Conservation (phyloP, 192 early-diverging fungal species). For the Kickxella alabastrina region DNA sequence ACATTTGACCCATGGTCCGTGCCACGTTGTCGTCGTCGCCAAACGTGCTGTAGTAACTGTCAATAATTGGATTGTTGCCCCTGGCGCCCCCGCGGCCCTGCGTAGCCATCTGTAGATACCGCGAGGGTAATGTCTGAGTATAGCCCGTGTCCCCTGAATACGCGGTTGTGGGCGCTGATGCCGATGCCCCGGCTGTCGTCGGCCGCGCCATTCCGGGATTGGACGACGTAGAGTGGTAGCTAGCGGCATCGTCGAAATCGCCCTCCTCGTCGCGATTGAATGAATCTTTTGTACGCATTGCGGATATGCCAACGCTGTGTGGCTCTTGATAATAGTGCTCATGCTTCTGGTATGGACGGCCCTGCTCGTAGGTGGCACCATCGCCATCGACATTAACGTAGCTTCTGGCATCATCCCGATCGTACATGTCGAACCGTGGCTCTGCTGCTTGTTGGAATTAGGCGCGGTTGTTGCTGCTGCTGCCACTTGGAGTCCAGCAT, state of each 20-base stretch:
- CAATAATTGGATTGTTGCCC: constrained; percentile 9
- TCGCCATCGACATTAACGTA: constrained; percentile 1
- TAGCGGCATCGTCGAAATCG: constrained; percentile 52
- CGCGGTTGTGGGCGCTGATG: background rate
- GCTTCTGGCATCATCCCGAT: background rate
- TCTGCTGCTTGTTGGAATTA: constrained; percentile 1
- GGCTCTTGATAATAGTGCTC: background rate
- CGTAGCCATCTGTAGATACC: constrained; percentile 29
- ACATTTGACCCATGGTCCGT: constrained; percentile 6
- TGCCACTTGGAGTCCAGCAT: constrained; percentile 33
- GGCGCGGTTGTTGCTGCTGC: constrained; percentile 4
- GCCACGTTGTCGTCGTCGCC: constrained; percentile 23
- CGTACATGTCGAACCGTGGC: constrained; percentile 1
- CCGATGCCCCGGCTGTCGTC: background rate
- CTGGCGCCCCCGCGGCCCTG: constrained; percentile 18
- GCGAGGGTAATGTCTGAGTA: constrained; percentile 30
- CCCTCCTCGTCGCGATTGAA: constrained; percentile 20
- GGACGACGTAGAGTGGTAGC: constrained; percentile 53
- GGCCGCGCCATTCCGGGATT: constrained; percentile 28
- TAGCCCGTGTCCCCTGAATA: constrained; percentile 11
- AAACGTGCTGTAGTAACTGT: constrained; percentile 37
- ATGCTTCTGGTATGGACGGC: background rate
- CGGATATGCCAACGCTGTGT: constrained; percentile 15
- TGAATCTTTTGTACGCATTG: constrained; percentile 9
- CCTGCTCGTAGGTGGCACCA: constrained; percentile 5